phyloP scores from a whole-genome alignment of 2,329 filamentous ascomycete genomes.

The Aspergillus phoenicis region DNA sequence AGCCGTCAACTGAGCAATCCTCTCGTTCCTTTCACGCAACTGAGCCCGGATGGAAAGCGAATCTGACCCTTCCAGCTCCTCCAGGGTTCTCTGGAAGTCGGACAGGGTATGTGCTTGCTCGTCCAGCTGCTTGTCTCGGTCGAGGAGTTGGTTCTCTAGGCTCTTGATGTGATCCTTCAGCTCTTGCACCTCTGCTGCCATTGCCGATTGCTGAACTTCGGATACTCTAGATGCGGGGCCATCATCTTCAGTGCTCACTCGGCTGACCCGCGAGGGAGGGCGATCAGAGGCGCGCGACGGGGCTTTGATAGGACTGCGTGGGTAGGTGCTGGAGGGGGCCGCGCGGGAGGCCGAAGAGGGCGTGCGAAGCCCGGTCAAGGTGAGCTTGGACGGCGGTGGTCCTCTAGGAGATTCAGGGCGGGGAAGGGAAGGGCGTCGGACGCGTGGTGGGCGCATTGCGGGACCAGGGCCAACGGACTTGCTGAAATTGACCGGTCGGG shows the following conservation, averaged over 20 bases:
- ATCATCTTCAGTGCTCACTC: slow-evolving; percentile 43
- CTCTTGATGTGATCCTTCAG: slow-evolving; percentile 73
- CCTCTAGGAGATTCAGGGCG: slow-evolving; percentile 81
- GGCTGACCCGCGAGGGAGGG: slow-evolving; percentile 43
- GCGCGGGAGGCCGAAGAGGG: slow-evolving; percentile 52
- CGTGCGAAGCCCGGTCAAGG: slow-evolving; percentile 57
- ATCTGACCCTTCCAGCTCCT: slow-evolving; percentile 81
- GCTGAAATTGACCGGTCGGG: slow-evolving; percentile 77
- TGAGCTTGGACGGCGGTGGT: slow-evolving; percentile 59
- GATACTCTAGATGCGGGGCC: slow-evolving; percentile 35
- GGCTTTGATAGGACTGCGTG: slow-evolving; percentile 43
- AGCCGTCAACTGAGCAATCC: slow-evolving; percentile 86
- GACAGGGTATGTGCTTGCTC: slow-evolving; percentile 80
- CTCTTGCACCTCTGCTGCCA: slow-evolving; percentile 34
- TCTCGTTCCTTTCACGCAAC: slow-evolving; percentile 93
- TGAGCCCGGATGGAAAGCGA: slow-evolving; percentile 75
- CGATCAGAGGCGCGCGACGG: slow-evolving; percentile 43
- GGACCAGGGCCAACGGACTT: slow-evolving; percentile 78
- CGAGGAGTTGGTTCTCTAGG: slow-evolving; percentile 73
- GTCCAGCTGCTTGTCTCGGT: slow-evolving; percentile 82
- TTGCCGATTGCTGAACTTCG: slow-evolving; percentile 31
- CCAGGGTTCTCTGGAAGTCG: slow-evolving; percentile 87
- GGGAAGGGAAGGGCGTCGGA: slow-evolving; percentile 72
- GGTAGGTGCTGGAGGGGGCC: slow-evolving; percentile 48
- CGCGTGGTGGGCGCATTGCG: slow-evolving; percentile 68